These are phyloP conservation scores for Stramenopiles sp. DNA, from an alignment of 352 stramenopile genomes.

Conservation along the genomic window DNA sequence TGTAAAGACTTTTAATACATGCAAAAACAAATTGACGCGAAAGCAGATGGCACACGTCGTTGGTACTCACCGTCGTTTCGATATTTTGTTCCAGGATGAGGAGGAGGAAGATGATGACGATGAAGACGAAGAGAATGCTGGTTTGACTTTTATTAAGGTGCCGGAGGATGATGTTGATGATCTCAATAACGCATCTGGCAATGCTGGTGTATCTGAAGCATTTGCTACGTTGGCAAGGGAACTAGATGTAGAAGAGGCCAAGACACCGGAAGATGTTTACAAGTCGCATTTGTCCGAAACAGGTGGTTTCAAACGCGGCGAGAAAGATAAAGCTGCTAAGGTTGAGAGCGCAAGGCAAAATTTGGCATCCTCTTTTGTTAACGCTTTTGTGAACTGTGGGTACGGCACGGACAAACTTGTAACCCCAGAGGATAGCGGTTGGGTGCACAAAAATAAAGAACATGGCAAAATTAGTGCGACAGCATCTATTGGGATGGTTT, in stretches of 20 bases:
- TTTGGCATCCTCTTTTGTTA: slow-evolving; percentile 96
- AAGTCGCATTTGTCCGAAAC: slow-evolving; percentile 96
- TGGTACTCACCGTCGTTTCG: slow-evolving; percentile 50
- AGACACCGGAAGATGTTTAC: slow-evolving; percentile 97
- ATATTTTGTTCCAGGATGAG: slow-evolving; percentile 67
- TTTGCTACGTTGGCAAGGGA: slow-evolving; percentile 88
- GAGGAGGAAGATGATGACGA: slow-evolving; percentile 59
- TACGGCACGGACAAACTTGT: slow-evolving; percentile 91
- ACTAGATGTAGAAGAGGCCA: slow-evolving; percentile 87
- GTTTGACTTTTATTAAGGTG: background rate
- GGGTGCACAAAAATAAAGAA: slow-evolving; percentile 99
- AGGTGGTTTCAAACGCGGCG: slow-evolving; percentile 43
- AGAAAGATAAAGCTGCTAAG: slow-evolving; percentile 42
- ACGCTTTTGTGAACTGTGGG: slow-evolving; percentile 95
- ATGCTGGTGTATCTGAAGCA: slow-evolving; percentile 39
- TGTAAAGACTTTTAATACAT: slow-evolving; percentile 38
- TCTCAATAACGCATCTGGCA: background rate
- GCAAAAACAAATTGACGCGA: slow-evolving; percentile 37
- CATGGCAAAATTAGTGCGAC: slow-evolving; percentile 95
- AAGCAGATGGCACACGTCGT: slow-evolving; percentile 90
- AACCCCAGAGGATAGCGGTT: slow-evolving; percentile 43
- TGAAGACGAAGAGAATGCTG: slow-evolving; percentile 41
- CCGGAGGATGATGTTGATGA: background rate
- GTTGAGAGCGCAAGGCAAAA: slow-evolving; percentile 93
- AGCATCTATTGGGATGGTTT: slow-evolving; percentile 87